Evolutionary conservation across 306 rosid species (phyloP).

Genomic region (Vigna mungo): DNA sequence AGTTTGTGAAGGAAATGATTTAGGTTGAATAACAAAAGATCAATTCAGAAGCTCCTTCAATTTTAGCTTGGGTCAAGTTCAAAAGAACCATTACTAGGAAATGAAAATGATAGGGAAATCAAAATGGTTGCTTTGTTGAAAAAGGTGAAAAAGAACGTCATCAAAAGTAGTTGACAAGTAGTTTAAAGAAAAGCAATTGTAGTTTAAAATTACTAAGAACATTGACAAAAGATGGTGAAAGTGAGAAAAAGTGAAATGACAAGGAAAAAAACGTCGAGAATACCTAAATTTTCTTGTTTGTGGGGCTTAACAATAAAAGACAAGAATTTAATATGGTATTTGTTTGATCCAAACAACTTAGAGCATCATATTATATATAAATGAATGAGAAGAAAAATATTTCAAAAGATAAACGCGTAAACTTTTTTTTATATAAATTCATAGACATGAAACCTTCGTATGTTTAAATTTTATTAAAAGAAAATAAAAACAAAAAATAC

Average conservation of each 20-base stretch:
- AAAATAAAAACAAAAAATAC: too few relatives aligned
- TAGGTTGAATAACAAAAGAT: neutral
- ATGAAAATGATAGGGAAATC: neutral
- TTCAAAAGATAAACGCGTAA: too few relatives aligned
- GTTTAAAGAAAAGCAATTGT: neutral
- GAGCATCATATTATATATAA: too few relatives aligned
- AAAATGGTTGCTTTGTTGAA: neutral
- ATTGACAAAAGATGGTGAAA: neutral
- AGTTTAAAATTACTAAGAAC: neutral
- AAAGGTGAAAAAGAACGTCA: neutral
- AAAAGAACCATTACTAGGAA: neutral
- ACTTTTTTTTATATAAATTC: too few relatives aligned
- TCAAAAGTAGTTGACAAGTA: neutral
- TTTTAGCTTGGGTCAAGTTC: neutral
- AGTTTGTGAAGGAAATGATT: neutral
- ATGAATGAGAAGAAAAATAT: too few relatives aligned
- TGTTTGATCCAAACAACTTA: too few relatives aligned
- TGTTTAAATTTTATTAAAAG: too few relatives aligned
- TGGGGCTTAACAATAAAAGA: neutral
- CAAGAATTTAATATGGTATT: neutral
- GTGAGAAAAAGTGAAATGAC: neutral
- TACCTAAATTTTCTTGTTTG: neutral
- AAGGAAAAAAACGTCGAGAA: neutral
- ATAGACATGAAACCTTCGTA: too few relatives aligned
- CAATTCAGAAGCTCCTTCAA: slow-evolving; percentile 7